Evolutionary conservation across 2,329 filamentous ascomycete genomes (phyloP), one percentile per base, ranked within the genome.

Genomic region (Fusarium sp.): DNA sequence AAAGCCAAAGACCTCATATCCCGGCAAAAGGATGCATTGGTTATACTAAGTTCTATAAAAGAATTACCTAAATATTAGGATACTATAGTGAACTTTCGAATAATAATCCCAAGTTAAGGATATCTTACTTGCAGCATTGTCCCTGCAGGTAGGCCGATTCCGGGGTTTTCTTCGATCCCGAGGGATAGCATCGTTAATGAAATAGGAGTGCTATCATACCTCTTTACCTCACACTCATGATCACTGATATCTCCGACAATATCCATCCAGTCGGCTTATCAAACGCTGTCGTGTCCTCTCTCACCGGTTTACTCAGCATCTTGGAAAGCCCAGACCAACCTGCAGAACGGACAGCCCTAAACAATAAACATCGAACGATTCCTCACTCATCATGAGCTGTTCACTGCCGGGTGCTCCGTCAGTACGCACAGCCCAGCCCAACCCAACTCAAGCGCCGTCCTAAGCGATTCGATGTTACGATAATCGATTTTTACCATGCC

Each of bases 281-380:
- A 18, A 44, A 31, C 35, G 12, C 24, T 50, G 26, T 57, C 38
- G 21, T 37, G 23, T 55, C 52, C 35, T 41, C 28, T 42, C 42
- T 58, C 52, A 63, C 33, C 26, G 33, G 41, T 50, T 58, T 39
- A 44, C 50, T 58, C 47, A 54, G 47, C 47, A 46, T 43, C 49
- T 38, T 20, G 28, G 53, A 48, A 18, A 47, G 26, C 57, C 47
- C 29, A 55, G 47, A 11, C 35, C 39, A 35, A 15, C 46, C 67
- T 49, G 54, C 47, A 50, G 54, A 55, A 13, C 16, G 52, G 52
- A 16, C 21, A 50, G 63, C 63, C 58, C 54, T 65, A 68, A 37
- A 29, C 28, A 55, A 23, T 13, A 49, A 59, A 38, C 21, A 70
- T 70, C 68, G 67, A 70, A 70, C 67, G 54, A 70, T 70, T 55